Evolutionary conservation across 345 rosid species (phyloP), one percentile per base, ranked within the genome.

Genomic region (Citrus inodora): DNA sequence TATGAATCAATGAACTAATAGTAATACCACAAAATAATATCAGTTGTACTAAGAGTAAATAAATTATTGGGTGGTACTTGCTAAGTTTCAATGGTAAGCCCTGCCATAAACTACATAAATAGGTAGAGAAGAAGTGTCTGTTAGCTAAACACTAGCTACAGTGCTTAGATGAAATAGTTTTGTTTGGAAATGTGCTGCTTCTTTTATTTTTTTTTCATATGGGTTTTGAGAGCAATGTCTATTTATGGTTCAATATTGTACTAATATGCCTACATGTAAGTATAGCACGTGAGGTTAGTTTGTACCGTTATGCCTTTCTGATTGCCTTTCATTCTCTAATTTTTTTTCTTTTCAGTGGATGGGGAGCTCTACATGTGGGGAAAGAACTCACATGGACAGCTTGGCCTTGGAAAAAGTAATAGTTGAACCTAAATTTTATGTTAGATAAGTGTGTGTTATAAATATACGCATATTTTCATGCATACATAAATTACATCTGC

Each of bases 361-460:
- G 98, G 98, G 40, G 94, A 93, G 81, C 93, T 95, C 74, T 92
- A 90, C 79, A 85, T 87, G 91, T 95, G 98, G 99, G 98, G 99
- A 75, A 89, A 87, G 84, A 95, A 95, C 83, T 89, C 97, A 74
- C 90, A 82, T 78, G 99, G 99, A 76, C 99, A 95, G 86, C 94
- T 95, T 79, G 99, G 99, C 70, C 87, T 93, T 64, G 99, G 98
- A 82, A 95, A 90, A 90, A 93, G 98, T 95, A 92, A 76, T 10
- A 61, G 55, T 58, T 59, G 11, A 46, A 61, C 72, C 60, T 25
- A 16, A 22, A 65, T 64, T 69, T 75, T 61, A 35, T 70, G 22
- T 55, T 55, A 48, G 33, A 62, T 65, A 42, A 69, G 30, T 48
- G 35, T 32, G 27, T 71, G 28, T 21, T 55, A 71, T 33, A 63